Base-by-base conservation (phyloP, 495 filamentous ascomycete species). In the Penicillium bovifimosum region DNA sequence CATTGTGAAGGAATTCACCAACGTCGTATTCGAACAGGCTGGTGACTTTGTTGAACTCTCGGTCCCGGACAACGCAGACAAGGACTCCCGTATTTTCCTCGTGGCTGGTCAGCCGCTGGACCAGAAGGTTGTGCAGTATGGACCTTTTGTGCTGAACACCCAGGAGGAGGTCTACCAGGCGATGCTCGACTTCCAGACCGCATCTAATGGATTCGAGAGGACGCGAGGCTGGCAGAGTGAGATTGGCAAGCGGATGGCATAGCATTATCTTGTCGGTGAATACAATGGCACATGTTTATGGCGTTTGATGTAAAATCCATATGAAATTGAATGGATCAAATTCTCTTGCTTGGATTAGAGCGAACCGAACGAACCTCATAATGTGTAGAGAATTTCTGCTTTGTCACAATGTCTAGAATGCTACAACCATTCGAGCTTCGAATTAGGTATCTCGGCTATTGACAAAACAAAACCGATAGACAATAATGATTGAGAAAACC, bases 51-150 rank as follows among this genome's bases (percentile, higher is more conserved):
- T 96, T 0, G 71, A 83, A 46, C 84, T 82, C 2, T 77, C 78
- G 18, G 88, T 95, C 18, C 80, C 81, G 13, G 82, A 80, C 32
- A 80, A 75, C 52, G 89, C 86, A 4, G 82, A 84, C 55, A 74
- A 80, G 52, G 79, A 81, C 44, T 76, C 79, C 1, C 76, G 84
- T 29, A 88, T 96, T 62, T 78, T 97, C 5, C 73, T 97, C 34
- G 76, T 96, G 32, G 88, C 91, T 0, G 92, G 92, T 2, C 80
- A 89, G 60, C 88, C 91, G 13, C 77, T 96, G 11, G 85, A 96
- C 63, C 92, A 98, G 69, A 84, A 87, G 47, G 86, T 98, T 17
- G 88, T 96, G 24, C 92, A 98, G 78, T 96, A 98, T 66, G 92
- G 92, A 0, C 92, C 92, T 2, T 98, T 98, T 66, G 93, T 98